A percentile compares a stretch with the other conserved stretches of the same genome.
These are phyloP conservation scores for Kluyveromyces aestuarii DNA, from an alignment of 805 yeast genomes.

Conservation along the genomic window DNA sequence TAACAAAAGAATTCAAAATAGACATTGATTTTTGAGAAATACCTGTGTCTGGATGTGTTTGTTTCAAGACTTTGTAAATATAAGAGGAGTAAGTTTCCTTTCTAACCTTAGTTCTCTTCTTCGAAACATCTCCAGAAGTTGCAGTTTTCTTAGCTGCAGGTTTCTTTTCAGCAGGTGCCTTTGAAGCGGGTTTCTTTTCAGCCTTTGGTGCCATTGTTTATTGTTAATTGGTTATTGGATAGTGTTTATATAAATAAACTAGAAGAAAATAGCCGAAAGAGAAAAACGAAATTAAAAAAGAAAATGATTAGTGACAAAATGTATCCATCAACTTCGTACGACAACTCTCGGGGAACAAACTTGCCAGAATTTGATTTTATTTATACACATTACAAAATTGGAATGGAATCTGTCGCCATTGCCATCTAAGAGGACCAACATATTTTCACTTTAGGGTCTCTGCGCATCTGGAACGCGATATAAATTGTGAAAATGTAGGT, in stretches of 20 bases:
- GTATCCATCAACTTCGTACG: too few relatives aligned
- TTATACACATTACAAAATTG: too few relatives aligned
- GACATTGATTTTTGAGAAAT: constrained; percentile 95
- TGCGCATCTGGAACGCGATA: too few relatives aligned
- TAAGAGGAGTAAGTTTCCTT: constrained; percentile 94
- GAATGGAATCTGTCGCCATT: too few relatives aligned
- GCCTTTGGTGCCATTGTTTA: constrained; percentile 56
- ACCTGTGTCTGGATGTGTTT: constrained; percentile 97
- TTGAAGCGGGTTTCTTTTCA: constrained; percentile 69
- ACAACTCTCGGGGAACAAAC: too few relatives aligned
- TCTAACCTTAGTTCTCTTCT: constrained; percentile 86
- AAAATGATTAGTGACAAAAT: too few relatives aligned
- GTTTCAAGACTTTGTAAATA: constrained; percentile 92
- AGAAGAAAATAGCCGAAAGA: constrained; percentile 38
- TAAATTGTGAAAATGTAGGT: too few relatives aligned
- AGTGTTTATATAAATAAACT: not conserved
- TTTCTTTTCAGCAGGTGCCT: constrained; percentile 94
- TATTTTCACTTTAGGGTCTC: too few relatives aligned
- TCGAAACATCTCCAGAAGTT: constrained; percentile 60
- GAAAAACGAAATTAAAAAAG: too few relatives aligned
- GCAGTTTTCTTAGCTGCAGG: constrained; percentile 87
- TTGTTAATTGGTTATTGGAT: not conserved
- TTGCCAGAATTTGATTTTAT: too few relatives aligned
- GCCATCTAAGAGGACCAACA: too few relatives aligned
- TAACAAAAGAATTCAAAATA: constrained; percentile 92